Evolutionary conservation across 495 filamentous ascomycete species (phyloP).

Genomic region (Penicillium canescens): DNA sequence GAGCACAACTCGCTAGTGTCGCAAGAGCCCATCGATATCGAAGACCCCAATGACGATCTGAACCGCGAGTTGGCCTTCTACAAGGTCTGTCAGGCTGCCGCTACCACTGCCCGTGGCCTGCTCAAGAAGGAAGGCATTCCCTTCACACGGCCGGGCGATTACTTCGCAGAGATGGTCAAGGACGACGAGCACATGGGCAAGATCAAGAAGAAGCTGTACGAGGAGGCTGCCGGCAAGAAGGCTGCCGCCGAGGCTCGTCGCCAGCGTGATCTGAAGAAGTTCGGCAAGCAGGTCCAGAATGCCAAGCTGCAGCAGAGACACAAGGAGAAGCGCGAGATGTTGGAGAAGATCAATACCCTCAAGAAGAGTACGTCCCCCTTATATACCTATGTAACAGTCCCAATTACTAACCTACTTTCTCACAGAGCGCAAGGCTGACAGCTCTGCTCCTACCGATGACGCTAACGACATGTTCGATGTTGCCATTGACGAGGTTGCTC

Average conservation of each 20-base stretch:
- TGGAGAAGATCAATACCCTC: slow-evolving; percentile 89
- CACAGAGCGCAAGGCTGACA: slow-evolving; percentile 80
- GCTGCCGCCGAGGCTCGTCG: slow-evolving; percentile 86
- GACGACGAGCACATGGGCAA: slow-evolving; percentile 96
- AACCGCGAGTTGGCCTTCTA: slow-evolving; percentile 92
- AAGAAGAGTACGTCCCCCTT: slow-evolving; percentile 74
- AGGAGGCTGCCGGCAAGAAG: slow-evolving; percentile 90
- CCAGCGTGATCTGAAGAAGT: slow-evolving; percentile 96
- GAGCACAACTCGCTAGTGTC: slow-evolving; percentile 62
- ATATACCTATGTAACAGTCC: background rate
- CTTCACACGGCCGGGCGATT: slow-evolving; percentile 88
- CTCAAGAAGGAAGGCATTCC: slow-evolving; percentile 80
- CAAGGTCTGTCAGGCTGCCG: slow-evolving; percentile 82
- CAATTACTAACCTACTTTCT: slow-evolving; percentile 21
- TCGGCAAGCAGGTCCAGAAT: slow-evolving; percentile 97
- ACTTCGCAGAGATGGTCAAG: slow-evolving; percentile 99
- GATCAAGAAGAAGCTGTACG: slow-evolving; percentile 90
- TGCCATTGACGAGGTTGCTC: slow-evolving; percentile 76
- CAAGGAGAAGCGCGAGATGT: slow-evolving; percentile 83
- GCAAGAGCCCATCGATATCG: slow-evolving; percentile 51
- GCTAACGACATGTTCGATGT: slow-evolving; percentile 88
- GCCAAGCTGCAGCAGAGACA: slow-evolving; percentile 91
- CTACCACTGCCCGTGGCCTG: slow-evolving; percentile 63
- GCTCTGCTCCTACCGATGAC: slow-evolving; percentile 65
- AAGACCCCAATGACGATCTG: slow-evolving; percentile 82